Evolutionary conservation across 257 asterid genomes (phyloP).

Genomic region (Solanum phureja): DNA sequence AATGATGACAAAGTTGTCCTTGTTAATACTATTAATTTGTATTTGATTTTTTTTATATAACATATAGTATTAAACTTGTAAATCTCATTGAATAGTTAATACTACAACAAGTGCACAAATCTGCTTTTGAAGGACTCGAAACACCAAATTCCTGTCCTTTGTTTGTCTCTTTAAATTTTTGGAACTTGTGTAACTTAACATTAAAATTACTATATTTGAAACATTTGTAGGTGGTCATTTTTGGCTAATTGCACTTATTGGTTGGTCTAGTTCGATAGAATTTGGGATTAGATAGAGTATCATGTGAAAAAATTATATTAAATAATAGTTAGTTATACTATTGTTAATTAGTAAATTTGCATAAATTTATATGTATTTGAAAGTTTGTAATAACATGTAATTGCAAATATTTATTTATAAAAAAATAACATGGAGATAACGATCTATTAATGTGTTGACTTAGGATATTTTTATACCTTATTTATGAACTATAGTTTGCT

Average conservation of each 20-base stretch:
- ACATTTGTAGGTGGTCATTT: neutral
- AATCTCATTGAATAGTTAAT: slow-evolving; percentile 4
- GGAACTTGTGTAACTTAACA: slow-evolving; percentile 15
- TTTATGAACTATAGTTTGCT: too few species aligned
- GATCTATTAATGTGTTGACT: too few species aligned
- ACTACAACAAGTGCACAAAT: neutral
- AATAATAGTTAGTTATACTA: too few species aligned
- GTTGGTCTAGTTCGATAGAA: neutral
- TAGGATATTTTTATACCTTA: too few species aligned
- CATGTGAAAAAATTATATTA: too few species aligned
- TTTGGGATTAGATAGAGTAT: neutral
- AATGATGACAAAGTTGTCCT: too few species aligned
- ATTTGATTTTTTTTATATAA: neutral
- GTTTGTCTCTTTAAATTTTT: slow-evolving; percentile 13
- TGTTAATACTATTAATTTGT: too few species aligned
- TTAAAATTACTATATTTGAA: neutral
- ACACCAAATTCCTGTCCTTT: slow-evolving; percentile 9
- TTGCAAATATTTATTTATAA: too few species aligned
- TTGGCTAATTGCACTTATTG: neutral
- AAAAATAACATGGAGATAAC: too few species aligned
- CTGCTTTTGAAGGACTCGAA: slow-evolving; percentile 19
- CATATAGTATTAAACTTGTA: neutral
- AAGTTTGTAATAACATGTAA: too few species aligned
- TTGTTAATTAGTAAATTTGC: neutral
- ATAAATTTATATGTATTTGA: too few species aligned